Evolutionary conservation across 352 stramenopile species (phyloP).

Genomic region (Hyphochytrium catenoides): DNA sequence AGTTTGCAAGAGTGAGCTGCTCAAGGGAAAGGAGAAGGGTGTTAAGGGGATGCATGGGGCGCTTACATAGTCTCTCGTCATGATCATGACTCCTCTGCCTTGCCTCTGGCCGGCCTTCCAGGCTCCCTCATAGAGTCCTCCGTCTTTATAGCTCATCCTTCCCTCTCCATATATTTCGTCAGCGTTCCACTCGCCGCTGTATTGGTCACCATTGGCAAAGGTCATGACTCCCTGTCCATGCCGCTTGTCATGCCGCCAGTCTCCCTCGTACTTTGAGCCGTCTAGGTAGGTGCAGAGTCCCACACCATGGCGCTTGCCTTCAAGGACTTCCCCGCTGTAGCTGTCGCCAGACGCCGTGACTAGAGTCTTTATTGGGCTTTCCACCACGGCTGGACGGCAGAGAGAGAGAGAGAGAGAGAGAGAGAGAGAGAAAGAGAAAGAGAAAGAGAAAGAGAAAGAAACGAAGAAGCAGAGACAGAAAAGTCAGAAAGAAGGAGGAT

Average conservation of each 20-base stretch:
- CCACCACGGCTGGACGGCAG: too few relatives aligned
- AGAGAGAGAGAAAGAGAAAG: too few relatives aligned
- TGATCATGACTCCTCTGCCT: slow-evolving; percentile 11
- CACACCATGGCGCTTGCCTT: slow-evolving; percentile 44
- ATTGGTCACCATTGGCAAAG: slow-evolving; percentile 10
- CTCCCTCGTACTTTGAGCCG: slow-evolving; percentile 45
- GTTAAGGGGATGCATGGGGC: too few relatives aligned
- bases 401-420: too few relatives aligned
- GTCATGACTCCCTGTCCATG: slow-evolving; percentile 14
- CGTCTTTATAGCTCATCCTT: not conserved
- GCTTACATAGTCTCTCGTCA: slow-evolving; percentile 12
- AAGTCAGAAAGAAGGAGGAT: too few relatives aligned
- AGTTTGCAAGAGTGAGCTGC: too few relatives aligned
- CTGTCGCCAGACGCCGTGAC: too few relatives aligned
- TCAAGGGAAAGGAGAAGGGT: too few relatives aligned
- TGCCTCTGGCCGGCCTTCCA: slow-evolving; percentile 1
- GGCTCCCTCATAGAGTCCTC: slow-evolving; percentile 2
- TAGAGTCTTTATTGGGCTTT: too few relatives aligned
- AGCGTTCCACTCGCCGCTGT: slow-evolving; percentile 14
- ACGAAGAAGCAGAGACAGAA: too few relatives aligned
- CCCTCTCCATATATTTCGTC: slow-evolving; percentile 5
- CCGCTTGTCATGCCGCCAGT: slow-evolving; percentile 37
- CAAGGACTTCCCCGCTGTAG: too few relatives aligned
- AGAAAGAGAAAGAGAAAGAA: too few relatives aligned
- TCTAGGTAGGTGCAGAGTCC: slow-evolving; percentile 43